Evolutionary conservation across 345 rosid genomes (phyloP).

Genomic region (Erucastrum elatum): DNA sequence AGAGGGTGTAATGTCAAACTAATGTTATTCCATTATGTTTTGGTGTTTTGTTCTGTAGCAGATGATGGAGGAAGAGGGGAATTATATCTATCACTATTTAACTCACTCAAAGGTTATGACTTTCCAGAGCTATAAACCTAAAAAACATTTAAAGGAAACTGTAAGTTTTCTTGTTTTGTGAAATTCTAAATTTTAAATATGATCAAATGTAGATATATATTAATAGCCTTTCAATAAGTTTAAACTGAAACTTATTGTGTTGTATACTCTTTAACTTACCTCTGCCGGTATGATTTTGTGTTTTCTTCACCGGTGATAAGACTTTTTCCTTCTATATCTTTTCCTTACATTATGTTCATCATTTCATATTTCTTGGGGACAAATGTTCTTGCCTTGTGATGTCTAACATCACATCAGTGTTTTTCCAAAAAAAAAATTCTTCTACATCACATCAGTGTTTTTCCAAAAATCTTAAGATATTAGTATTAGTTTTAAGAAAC

Average conservation of each 20-base stretch:
- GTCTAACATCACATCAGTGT: not conserved
- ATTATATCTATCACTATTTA: slow-evolving; percentile 11
- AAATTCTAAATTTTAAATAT: not conserved
- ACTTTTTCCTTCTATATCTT: not conserved
- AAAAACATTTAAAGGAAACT: not conserved
- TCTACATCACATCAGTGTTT: no score
- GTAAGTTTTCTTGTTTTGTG: not conserved
- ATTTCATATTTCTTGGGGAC: not conserved
- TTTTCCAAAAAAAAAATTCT: no score
- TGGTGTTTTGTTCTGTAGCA: slow-evolving; percentile 16
- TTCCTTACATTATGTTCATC: not conserved
- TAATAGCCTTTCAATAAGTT: not conserved
- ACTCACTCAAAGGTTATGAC: slow-evolving; percentile 14
- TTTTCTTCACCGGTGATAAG: not conserved
- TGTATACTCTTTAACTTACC: not conserved
- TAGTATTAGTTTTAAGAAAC: no score
- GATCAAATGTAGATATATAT: not conserved
- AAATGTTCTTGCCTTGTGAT: not conserved
- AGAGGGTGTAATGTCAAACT: slow-evolving; percentile 3
- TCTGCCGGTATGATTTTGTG: not conserved
- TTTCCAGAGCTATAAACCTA: not conserved
- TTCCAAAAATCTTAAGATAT: no score
- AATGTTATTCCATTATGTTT: not conserved
- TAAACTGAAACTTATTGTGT: not conserved
- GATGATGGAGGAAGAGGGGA: slow-evolving; percentile 18